These are phyloP conservation scores for Russula brevipes DNA, from an alignment of 768 basidiomycete species.

Conservation along the genomic window DNA sequence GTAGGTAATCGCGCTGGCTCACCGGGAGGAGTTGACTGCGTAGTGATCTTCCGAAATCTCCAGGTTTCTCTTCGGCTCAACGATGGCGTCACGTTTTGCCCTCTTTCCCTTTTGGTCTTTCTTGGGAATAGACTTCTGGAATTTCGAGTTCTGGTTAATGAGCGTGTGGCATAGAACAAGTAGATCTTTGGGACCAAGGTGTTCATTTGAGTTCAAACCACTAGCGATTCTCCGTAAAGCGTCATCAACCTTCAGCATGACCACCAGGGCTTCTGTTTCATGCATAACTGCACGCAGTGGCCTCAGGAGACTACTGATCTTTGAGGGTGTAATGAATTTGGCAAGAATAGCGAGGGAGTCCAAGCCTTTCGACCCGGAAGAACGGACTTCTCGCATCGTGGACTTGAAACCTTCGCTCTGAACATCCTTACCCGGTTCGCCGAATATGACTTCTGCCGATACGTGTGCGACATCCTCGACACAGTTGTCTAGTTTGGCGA, in stretches of 20 bases:
- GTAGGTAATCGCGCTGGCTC: conserved; percentile 25
- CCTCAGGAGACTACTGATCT: conserved; percentile 67
- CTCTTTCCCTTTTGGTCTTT: conserved; percentile 33
- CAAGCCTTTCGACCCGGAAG: conserved; percentile 75
- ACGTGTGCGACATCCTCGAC: conserved; percentile 76
- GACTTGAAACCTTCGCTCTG: conserved; percentile 89
- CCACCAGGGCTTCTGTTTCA: conserved; percentile 73
- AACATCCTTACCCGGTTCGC: conserved; percentile 86
- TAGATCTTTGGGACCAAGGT: conserved; percentile 62
- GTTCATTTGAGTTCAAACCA: conserved; percentile 79
- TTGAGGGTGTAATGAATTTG: conserved; percentile 66
- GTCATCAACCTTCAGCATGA: conserved; percentile 83
- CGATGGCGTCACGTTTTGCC: conserved; percentile 51
- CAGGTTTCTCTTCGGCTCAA: conserved; percentile 70
- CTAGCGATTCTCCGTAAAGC: conserved; percentile 75
- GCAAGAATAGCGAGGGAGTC: conserved; percentile 84
- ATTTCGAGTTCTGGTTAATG: conserved; percentile 84
- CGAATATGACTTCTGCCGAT: conserved; percentile 87
- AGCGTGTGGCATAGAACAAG: conserved; percentile 84
- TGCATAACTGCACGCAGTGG: conserved; percentile 83
- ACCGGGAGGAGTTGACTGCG: conserved; percentile 85
- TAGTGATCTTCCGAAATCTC: conserved; percentile 60
- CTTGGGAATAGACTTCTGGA: conserved; percentile 58
- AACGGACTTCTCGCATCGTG: conserved; percentile 86
- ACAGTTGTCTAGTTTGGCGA: conserved; percentile 66